Evolutionary conservation across 1,284 basidiomycete species (phyloP).

Genomic region (Taiwanofungus camphoratus): DNA sequence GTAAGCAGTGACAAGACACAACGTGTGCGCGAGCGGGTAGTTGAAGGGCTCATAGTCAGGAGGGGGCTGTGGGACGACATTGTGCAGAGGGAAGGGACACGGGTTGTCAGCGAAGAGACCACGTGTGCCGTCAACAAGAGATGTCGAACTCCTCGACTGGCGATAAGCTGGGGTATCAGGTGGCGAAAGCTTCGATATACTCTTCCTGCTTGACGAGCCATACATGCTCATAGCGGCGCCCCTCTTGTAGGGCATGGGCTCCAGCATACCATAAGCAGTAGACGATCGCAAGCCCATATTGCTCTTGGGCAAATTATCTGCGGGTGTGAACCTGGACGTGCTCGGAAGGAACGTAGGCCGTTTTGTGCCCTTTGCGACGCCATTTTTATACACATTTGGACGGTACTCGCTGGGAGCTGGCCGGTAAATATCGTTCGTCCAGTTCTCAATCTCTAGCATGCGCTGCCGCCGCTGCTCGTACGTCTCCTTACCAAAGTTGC

Average conservation of each 20-base stretch:
- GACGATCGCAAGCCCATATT: constrained; percentile 55
- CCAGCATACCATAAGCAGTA: constrained; percentile 73
- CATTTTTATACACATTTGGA: constrained; percentile 79
- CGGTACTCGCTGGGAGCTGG: constrained; percentile 90
- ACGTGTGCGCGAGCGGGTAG: constrained; percentile 91
- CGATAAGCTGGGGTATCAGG: constrained; percentile 74
- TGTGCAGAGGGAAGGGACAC: constrained; percentile 89
- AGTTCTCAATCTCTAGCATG: constrained; percentile 89
- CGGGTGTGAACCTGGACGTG: constrained; percentile 83
- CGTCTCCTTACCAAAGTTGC: constrained; percentile 90
- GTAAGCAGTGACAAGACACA: constrained; percentile 97
- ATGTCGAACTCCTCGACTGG: constrained; percentile 80
- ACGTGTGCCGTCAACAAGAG: constrained; percentile 47
- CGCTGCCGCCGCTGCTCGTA: constrained; percentile 93
- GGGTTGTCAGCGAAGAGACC: constrained; percentile 54
- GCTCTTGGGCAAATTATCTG: constrained; percentile 60
- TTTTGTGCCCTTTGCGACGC: constrained; percentile 52
- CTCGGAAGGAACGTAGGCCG: constrained; percentile 74
- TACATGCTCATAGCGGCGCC: constrained; percentile 46
- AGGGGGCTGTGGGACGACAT: constrained; percentile 91
- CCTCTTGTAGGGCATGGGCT: constrained; percentile 57
- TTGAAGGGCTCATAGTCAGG: constrained; percentile 93
- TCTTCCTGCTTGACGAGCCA: constrained; percentile 37
- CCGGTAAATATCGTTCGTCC: constrained; percentile 95
- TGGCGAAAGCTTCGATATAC: constrained; percentile 48